Evolutionary conservation across 495 filamentous ascomycete species (phyloP), one percentile per base, ranked within the genome.

Genomic region (Aspergillus heteromorphus): DNA sequence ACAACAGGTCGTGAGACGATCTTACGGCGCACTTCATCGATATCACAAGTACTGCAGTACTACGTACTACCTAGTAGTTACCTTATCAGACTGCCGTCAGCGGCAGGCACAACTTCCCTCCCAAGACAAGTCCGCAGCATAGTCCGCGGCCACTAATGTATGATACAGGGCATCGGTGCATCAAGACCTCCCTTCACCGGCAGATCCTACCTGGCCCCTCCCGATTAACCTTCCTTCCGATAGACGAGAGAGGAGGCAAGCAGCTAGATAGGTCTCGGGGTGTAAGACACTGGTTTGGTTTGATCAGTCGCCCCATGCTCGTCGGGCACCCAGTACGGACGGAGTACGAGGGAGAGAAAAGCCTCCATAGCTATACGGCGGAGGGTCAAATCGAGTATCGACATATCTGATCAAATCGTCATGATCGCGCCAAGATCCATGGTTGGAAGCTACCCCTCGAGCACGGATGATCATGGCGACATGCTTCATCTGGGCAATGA

Each of bases 121-220:
- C 23, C 23, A 47, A 47, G 21, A 23, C 14, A 47, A 27, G 43
- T 4, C 16, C 17, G 9, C 43, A 30, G 27, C 23, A 29, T 47
- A 29, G 27, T 47, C 43, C 21, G 42, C 20, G 23, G 43, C 43
- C 43, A 47, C 43, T 47, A 47, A 47, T 47, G 43, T 29, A 47
- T 27, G 21, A 27, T 27, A 27, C 27, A 38, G 11, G 34, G 34
- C 34, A 38, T 13, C 34, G 34, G 34, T 38, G 34, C 34, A 38
- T 14, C n/a, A 38, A 38, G 34, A 38, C 34, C 34, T 38, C 34
- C 11, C 2, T 38, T 47, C 43, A 29, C 43, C 43, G 10, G 6
- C 14, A 16, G 11, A n/a, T 23, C 19, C 43, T 17, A 47, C 34
- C 11, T 38, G 11, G 13, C 11, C n/a, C 5, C 6, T 13, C 30